These are phyloP conservation scores for Phytophthora sojae DNA, from an alignment of 352 stramenopile genomes.

Conservation along the genomic window DNA sequence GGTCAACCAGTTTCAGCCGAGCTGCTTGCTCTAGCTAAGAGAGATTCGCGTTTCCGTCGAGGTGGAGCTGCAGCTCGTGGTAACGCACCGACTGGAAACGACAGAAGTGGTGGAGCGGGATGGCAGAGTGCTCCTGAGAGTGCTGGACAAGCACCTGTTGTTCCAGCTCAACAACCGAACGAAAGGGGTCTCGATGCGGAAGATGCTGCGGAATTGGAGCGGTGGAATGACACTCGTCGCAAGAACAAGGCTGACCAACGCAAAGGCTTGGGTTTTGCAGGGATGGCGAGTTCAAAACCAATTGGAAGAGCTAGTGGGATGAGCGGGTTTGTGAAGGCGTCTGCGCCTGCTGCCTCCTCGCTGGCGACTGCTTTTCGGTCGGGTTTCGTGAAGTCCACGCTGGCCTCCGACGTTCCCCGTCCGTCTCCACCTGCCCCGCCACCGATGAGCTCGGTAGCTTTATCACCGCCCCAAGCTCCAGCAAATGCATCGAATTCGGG, in stretches of 20 bases:
- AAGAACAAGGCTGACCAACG: slow-evolving; percentile 73
- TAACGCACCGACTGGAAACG: background rate
- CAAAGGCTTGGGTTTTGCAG: slow-evolving; percentile 74
- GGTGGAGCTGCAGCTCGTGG: slow-evolving; percentile 23
- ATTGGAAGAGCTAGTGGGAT: slow-evolving; percentile 16
- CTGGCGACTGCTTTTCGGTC: slow-evolving; percentile 34
- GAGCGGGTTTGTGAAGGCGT: slow-evolving; percentile 42
- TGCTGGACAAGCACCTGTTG: background rate
- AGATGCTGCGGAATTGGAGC: slow-evolving; percentile 62
- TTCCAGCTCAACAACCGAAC: background rate
- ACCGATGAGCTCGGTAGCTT: background rate
- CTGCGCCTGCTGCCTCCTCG: slow-evolving; percentile 13
- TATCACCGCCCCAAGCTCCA: slow-evolving; percentile 1
- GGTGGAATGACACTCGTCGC: slow-evolving; percentile 60
- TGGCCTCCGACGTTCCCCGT: slow-evolving; percentile 13
- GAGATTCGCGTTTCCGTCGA: slow-evolving; percentile 61
- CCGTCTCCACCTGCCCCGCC: background rate
- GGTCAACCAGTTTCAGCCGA: slow-evolving; percentile 63
- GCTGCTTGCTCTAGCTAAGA: slow-evolving; percentile 63
- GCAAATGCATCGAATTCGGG: background rate
- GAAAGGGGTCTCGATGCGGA: slow-evolving; percentile 42
- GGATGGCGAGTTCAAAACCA: slow-evolving; percentile 15
- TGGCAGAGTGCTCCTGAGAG: background rate
- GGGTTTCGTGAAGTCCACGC: slow-evolving; percentile 50
- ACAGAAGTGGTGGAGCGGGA: background rate